Percentiles rank a stretch among this genome's conserved stretches.
Conservation (phyloP, 164 flowering plant genomes). For the Protea cynaroides region DNA sequence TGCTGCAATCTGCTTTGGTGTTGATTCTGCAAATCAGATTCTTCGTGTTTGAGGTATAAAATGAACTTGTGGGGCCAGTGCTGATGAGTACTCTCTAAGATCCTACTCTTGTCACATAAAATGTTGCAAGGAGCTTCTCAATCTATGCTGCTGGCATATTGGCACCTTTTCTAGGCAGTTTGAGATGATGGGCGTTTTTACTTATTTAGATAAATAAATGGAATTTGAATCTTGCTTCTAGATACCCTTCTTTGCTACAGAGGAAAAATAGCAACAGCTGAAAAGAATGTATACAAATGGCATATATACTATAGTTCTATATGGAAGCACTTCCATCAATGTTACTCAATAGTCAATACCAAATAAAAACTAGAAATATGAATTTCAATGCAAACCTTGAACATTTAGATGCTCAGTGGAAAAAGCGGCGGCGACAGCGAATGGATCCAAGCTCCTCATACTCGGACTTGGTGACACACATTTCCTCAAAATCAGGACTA, state of each 20-base stretch:
- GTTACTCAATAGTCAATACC: not conserved
- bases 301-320: not conserved
- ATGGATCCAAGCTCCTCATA: constrained; percentile 95
- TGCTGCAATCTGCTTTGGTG: not conserved
- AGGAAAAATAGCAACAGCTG: not conserved
- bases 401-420: constrained; percentile 32
- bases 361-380: not conserved
- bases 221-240: not conserved
- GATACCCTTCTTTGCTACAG: not conserved
- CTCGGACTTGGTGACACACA: constrained; percentile 90
- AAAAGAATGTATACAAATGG: not conserved
- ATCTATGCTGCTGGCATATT: not conserved
- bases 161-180: not conserved
- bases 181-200: not conserved
- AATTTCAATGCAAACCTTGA: not conserved
- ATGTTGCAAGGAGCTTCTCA: not conserved
- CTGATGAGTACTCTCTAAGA: not conserved
- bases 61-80: not conserved
- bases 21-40: not conserved
- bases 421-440: constrained; percentile 78
- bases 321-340: not conserved
- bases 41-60: not conserved
- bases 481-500: constrained; percentile 88
- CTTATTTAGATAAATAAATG: not conserved
- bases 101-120: not conserved